phyloP scores from a whole-genome alignment of 108 stramenopile genomes.

The Pelagomonas calceolata region DNA sequence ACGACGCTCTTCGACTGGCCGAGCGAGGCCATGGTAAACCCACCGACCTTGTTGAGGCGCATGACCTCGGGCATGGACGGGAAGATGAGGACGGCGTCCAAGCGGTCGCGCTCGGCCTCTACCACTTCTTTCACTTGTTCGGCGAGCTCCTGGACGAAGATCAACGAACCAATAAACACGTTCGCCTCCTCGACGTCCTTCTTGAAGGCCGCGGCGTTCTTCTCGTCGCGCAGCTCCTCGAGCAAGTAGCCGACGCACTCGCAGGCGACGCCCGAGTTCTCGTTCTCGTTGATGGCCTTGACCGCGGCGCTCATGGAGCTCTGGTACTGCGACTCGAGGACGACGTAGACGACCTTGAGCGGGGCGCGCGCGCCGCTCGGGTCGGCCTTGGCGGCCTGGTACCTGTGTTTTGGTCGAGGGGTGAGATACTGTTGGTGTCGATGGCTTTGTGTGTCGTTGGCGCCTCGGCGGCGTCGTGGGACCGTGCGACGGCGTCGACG shows the following conservation, averaged over 20 bases:
- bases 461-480: no score
- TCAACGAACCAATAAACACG: slow-evolving; percentile 88
- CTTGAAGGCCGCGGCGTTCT: slow-evolving; percentile 74
- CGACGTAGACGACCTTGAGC: slow-evolving; percentile 92
- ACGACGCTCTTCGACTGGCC: slow-evolving; percentile 88
- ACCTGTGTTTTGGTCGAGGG: no score
- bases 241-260: slow-evolving; percentile 91
- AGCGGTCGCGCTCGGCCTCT: slow-evolving; percentile 62
- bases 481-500: no score
- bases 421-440: no score
- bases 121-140: slow-evolving; percentile 88
- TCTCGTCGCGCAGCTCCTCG: slow-evolving; percentile 80
- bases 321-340: slow-evolving; percentile 92
- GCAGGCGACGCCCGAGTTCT: slow-evolving; percentile 80
- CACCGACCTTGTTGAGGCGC: slow-evolving; percentile 90
- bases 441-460: no score
- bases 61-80: slow-evolving; percentile 95
- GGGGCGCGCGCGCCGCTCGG: slow-evolving; percentile 42
- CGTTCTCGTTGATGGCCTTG: slow-evolving; percentile 77
- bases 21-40: slow-evolving; percentile 87
- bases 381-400: slow-evolving; percentile 12
- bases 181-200: slow-evolving; percentile 79
- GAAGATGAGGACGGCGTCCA: slow-evolving; percentile 83
- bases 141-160: slow-evolving; percentile 92
- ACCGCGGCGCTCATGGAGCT: slow-evolving; percentile 84